These are phyloP conservation scores for Trypanosoma vivax DNA, from an alignment of 208 protist genomes.

Conservation along the genomic window DNA sequence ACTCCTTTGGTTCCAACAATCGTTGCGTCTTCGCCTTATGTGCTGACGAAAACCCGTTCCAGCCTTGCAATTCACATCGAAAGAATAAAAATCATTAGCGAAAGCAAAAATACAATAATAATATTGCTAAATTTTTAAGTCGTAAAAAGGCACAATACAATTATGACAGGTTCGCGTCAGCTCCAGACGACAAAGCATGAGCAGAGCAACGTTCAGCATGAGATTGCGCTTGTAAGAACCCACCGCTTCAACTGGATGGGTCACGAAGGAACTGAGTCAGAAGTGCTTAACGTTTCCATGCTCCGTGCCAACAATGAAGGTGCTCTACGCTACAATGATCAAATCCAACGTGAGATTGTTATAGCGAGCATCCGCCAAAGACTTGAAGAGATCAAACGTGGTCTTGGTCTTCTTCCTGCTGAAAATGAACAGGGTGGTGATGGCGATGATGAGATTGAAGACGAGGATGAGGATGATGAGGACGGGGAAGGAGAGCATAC, in stretches of 20 bases:
- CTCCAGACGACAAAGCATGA: not conserved
- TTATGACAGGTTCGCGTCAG: too few species aligned
- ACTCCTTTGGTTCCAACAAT: too few species aligned
- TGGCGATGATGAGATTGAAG: conserved; percentile 10
- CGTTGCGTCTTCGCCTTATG: too few species aligned
- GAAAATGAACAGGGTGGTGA: too few species aligned
- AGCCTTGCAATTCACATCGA: too few species aligned
- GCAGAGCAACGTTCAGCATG: not conserved
- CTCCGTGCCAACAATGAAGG: conserved; percentile 25
- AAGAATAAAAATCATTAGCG: too few species aligned
- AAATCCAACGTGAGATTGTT: conserved; percentile 51
- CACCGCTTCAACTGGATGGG: conserved; percentile 87
- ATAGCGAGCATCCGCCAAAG: conserved; percentile 51
- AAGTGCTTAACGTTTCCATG: conserved; percentile 34
- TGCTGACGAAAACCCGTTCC: too few species aligned
- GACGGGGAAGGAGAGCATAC: conserved; percentile 20
- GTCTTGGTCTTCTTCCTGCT: conserved; percentile 41
- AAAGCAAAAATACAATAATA: too few species aligned
- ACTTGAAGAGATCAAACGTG: conserved; percentile 69
- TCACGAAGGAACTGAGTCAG: conserved; percentile 66
- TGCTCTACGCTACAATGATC: conserved; percentile 41
- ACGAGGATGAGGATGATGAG: conserved; percentile 1
- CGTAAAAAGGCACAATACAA: too few species aligned
- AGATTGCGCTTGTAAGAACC: conserved; percentile 41
- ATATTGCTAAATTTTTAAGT: too few species aligned